phyloP scores from a whole-genome alignment of 345 rosid species.

The Corymbia maculata region DNA sequence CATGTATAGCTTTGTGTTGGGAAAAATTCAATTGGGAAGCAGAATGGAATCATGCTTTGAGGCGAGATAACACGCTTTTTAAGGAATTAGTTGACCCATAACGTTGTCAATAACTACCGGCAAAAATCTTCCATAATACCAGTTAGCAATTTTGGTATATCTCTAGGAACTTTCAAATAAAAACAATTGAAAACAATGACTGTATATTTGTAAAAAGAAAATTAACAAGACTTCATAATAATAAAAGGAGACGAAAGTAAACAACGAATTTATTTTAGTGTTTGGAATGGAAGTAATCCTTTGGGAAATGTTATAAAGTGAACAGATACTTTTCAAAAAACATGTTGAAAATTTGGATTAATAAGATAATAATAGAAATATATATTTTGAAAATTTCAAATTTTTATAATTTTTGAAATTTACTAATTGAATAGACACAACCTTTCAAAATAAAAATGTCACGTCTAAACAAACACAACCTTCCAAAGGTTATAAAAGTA shows the following conservation, averaged over 20 bases:
- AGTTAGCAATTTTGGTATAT: neutral
- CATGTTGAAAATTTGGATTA: neutral
- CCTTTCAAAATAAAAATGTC: neutral
- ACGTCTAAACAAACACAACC: neutral
- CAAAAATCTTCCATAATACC: neutral
- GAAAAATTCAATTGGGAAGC: neutral
- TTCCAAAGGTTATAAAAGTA: neutral
- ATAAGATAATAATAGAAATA: too few species aligned
- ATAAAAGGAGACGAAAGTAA: neutral
- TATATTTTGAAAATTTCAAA: neutral
- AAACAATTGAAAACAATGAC: neutral
- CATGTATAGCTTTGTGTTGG: neutral
- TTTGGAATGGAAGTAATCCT: neutral
- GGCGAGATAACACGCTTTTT: neutral
- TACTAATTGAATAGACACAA: neutral
- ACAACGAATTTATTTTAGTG: neutral
- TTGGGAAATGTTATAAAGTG: neutral
- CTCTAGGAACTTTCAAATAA: neutral
- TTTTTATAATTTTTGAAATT: too few species aligned
- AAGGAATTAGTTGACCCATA: neutral
- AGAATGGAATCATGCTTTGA: neutral
- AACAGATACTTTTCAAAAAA: too few species aligned
- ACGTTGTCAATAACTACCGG: too few species aligned
- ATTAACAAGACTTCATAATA: neutral
- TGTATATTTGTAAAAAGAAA: neutral